These are phyloP conservation scores for Tausonia pullulans DNA, from an alignment of 1,284 basidiomycete species.

Conservation along the genomic window DNA sequence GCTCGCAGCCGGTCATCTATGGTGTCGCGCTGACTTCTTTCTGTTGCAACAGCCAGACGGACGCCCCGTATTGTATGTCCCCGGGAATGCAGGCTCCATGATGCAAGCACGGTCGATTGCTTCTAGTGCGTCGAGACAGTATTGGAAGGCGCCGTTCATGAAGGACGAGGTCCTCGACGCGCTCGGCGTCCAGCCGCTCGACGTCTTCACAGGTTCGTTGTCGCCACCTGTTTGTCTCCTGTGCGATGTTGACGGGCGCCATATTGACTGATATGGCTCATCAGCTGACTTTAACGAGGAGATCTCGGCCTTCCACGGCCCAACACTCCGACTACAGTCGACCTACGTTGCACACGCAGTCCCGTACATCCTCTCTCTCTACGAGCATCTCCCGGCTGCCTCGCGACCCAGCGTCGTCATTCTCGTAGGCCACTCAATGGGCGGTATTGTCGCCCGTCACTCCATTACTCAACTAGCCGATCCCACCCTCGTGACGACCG, in stretches of 20 bases:
- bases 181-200: constrained; percentile 48
- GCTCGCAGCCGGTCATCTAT: constrained; percentile 1
- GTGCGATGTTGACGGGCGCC: neutral
- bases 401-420: constrained; percentile 41
- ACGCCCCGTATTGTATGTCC: constrained; percentile 83
- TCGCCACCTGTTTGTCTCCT: neutral
- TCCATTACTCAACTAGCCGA: constrained; percentile 48
- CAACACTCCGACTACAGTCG: constrained; percentile 74
- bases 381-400: constrained; percentile 38
- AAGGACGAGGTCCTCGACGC: constrained; percentile 38
- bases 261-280: neutral
- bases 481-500: constrained; percentile 50
- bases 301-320: constrained; percentile 86
- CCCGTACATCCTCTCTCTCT: constrained; percentile 62
- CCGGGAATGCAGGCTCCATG: constrained; percentile 92
- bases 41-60: constrained; percentile 41
- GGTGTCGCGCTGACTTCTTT: constrained; percentile 11
- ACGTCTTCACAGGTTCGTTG: constrained; percentile 66
- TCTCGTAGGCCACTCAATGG: constrained; percentile 93
- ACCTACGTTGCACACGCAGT: constrained; percentile 63
- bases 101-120: constrained; percentile 91
- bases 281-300: constrained; percentile 95
- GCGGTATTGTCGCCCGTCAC: constrained; percentile 74
- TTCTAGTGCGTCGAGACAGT: constrained; percentile 74
- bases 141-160: constrained; percentile 46